phyloP scores from a whole-genome alignment of 2,329 filamentous ascomycete species.

The Macroventuria anomochaeta region DNA sequence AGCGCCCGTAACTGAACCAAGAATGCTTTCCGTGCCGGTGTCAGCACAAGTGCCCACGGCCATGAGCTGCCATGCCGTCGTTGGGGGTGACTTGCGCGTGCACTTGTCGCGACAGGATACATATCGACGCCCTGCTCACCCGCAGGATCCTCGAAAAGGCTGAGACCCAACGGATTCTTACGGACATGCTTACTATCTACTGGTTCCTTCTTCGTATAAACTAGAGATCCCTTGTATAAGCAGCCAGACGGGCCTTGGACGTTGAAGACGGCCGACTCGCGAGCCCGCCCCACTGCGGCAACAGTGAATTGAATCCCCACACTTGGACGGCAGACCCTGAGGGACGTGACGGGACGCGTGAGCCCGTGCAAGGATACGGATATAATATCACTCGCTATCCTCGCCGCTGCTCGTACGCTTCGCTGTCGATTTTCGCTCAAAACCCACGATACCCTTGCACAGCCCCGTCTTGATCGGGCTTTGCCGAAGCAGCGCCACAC shows the following conservation, averaged over 20 bases:
- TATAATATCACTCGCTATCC: conserved; percentile 38
- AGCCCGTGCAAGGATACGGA: conserved; percentile 26
- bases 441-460: conserved; percentile 36
- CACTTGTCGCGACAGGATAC: conserved; percentile 40
- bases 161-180: conserved; percentile 36
- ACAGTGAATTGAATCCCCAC: conserved; percentile 38
- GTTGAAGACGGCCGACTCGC: conserved; percentile 35
- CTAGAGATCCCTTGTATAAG: conserved; percentile 27
- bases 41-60: conserved; percentile 36
- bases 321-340: conserved; percentile 36
- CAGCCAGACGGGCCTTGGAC: conserved; percentile 29
- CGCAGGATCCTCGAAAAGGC: conserved; percentile 33
- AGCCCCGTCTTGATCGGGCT: conserved; percentile 38
- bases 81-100: conserved; percentile 31
- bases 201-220: conserved; percentile 22
- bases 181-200: conserved; percentile 19
- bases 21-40: conserved; percentile 35
- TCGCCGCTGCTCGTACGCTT: conserved; percentile 33
- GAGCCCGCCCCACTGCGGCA: conserved; percentile 42
- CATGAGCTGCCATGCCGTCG: conserved; percentile 32
- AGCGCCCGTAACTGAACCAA: conserved; percentile 44
- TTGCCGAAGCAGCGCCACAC: conserved; percentile 41
- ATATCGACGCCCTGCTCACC: conserved; percentile 39
- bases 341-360: conserved; percentile 35
- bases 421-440: conserved; percentile 33